Evolutionary conservation across 306 rosid species (phyloP).

Genomic region (Cicer judaicum): DNA sequence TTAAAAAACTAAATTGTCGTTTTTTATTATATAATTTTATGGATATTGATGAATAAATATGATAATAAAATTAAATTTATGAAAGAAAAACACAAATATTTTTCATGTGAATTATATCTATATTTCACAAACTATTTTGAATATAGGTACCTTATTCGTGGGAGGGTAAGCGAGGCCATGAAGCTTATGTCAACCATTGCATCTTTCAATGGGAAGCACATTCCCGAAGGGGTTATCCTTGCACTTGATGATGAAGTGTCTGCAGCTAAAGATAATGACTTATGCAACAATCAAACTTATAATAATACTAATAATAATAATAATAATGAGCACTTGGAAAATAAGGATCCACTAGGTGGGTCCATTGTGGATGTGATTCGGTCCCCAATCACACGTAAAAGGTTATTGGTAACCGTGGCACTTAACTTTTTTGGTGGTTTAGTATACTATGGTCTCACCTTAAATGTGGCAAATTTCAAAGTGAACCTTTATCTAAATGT

Average conservation of each 20-base stretch:
- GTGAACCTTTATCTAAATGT: conserved; percentile 78
- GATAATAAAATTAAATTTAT: too few species aligned
- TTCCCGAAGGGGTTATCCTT: conserved; percentile 58
- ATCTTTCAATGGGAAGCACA: conserved; percentile 56
- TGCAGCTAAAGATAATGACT: too few species aligned
- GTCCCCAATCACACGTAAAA: conserved; percentile 60
- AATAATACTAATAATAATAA: too few species aligned
- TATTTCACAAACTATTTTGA: too few species aligned
- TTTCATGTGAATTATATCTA: too few species aligned
- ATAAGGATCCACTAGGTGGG: conserved; percentile 54
- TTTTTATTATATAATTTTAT: too few species aligned
- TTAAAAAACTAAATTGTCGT: too few species aligned
- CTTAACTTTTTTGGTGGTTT: conserved; percentile 70
- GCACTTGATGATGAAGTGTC: conserved; percentile 66
- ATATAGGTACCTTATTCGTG: conserved; percentile 50
- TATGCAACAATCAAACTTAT: too few species aligned
- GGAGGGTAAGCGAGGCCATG: conserved; percentile 63
- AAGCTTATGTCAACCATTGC: conserved; percentile 73
- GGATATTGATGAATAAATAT: too few species aligned
- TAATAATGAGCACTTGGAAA: neutral
- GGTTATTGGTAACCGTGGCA: conserved; percentile 65
- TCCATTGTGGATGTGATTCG: conserved; percentile 70
- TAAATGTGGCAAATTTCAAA: conserved; percentile 71
- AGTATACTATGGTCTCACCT: conserved; percentile 84
- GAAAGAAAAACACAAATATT: too few species aligned